These are phyloP conservation scores for Hanseniaspora nectarophila DNA, from an alignment of 805 yeast genomes.

Conservation along the genomic window DNA sequence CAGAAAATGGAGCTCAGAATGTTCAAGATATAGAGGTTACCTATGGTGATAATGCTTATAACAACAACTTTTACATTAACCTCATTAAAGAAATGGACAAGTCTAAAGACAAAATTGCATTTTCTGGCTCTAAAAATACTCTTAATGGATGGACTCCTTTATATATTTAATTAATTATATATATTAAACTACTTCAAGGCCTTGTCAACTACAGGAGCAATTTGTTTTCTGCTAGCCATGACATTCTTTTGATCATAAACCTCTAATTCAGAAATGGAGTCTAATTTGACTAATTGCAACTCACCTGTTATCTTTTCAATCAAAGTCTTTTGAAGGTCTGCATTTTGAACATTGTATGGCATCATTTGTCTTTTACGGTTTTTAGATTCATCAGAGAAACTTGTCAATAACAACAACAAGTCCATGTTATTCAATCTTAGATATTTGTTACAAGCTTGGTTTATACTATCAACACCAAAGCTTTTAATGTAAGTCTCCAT, in stretches of 20 bases:
- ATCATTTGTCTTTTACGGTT: conserved; percentile 37
- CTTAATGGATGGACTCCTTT: conserved; percentile 18
- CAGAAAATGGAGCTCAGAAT: neutral
- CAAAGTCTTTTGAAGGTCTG: conserved; percentile 16
- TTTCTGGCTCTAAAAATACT: neutral
- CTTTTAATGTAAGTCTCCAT: conserved; percentile 39
- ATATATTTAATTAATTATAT: neutral
- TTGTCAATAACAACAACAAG: conserved; percentile 38
- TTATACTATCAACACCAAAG: conserved; percentile 22
- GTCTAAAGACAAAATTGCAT: neutral
- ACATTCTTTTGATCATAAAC: conserved; percentile 40
- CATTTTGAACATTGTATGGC: conserved; percentile 18
- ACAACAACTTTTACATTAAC: conserved; percentile 16
- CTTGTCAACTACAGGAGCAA: conserved; percentile 47
- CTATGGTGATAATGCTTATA: conserved; percentile 1
- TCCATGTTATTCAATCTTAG: conserved; percentile 26
- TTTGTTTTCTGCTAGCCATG: conserved; percentile 70
- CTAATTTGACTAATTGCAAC: conserved; percentile 16
- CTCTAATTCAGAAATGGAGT: conserved; percentile 13
- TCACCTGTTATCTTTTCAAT: conserved; percentile 16
- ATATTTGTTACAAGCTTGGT: conserved; percentile 22
- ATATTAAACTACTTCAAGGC: conserved; percentile 17
- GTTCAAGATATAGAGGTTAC: neutral
- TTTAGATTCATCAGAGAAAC: conserved; percentile 27
- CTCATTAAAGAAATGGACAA: neutral